Percentiles rank a stretch among this genome's conserved stretches.
These are phyloP conservation scores for Cyclanthera cordifolia DNA, from an alignment of 306 rosid species.

Conservation along the genomic window DNA sequence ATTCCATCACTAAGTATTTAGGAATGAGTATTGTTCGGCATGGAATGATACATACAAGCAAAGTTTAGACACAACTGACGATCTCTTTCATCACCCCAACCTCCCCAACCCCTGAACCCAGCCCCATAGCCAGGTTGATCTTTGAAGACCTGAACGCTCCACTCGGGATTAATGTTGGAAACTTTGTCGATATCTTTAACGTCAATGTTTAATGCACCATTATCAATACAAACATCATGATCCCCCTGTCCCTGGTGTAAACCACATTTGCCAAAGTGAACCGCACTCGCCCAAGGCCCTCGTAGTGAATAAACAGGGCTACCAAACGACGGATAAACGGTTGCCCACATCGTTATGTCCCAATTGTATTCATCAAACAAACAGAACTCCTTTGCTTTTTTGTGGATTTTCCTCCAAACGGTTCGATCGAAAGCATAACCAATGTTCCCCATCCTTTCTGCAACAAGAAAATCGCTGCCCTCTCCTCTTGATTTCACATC, in stretches of 20 bases:
- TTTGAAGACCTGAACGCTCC: constrained; percentile 48
- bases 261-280: constrained; percentile 93
- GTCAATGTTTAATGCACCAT: constrained; percentile 45
- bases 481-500: constrained; percentile 91
- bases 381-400: constrained; percentile 61
- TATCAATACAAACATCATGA: constrained; percentile 52
- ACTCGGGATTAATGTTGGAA: constrained; percentile 50
- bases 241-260: constrained; percentile 95
- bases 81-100: constrained; percentile 93
- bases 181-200: constrained; percentile 47
- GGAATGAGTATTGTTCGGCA: constrained; percentile 14
- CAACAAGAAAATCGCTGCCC: constrained; percentile 49
- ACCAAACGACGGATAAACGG: constrained; percentile 91
- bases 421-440: constrained; percentile 80
- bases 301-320: constrained; percentile 69
- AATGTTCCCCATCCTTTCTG: constrained; percentile 93
- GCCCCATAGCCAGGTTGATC: constrained; percentile 81
- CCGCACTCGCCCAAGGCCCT: constrained; percentile 79
- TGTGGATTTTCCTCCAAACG: constrained; percentile 82
- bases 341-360: constrained; percentile 99
- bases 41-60: constrained; percentile 51
- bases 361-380: constrained; percentile 89
- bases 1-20: background rate
- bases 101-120: constrained; percentile 97
- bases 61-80: constrained; percentile 64